phyloP scores from a whole-genome alignment of 257 asterid species.

The Capsicum baccatum region DNA sequence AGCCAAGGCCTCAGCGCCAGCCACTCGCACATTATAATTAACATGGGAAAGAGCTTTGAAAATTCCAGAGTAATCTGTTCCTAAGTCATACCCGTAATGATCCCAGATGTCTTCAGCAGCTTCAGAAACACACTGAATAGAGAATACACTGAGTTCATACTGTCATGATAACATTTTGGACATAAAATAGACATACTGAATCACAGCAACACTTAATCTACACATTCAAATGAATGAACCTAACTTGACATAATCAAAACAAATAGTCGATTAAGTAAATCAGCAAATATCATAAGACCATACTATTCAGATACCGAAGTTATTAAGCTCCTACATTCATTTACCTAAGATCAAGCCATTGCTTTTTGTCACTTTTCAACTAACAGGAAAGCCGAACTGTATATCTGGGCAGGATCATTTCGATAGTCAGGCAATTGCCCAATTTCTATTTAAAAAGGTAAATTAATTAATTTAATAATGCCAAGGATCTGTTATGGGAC shows the following conservation, averaged over 20 bases:
- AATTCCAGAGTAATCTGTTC: constrained; percentile 88
- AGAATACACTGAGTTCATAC: constrained; percentile 10
- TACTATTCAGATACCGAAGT: constrained; percentile 23
- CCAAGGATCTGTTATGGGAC: constrained; percentile 1
- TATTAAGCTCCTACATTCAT: neutral
- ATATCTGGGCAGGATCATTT: neutral
- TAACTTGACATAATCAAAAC: neutral
- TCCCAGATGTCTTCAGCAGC: constrained; percentile 96
- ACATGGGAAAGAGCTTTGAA: constrained; percentile 83
- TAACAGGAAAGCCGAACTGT: constrained; percentile 5
- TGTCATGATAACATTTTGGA: constrained; percentile 21
- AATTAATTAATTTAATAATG: neutral
- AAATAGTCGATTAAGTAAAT: neutral
- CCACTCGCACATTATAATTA: constrained; percentile 84
- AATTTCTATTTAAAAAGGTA: neutral
- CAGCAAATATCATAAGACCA: constrained; percentile 19
- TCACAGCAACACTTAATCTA: neutral
- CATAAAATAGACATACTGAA: constrained; percentile 16
- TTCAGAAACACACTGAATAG: constrained; percentile 78
- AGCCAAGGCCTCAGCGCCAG: constrained; percentile 97
- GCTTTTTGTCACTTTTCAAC: constrained; percentile 5
- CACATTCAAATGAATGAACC: constrained; percentile 15
- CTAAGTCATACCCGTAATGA: constrained; percentile 81
- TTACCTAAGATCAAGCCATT: constrained; percentile 13
- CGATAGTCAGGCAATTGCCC: constrained; percentile 7